Conservation (phyloP, 2,329 filamentous ascomycete species). For the Thielaviopsis cerberus region DNA sequence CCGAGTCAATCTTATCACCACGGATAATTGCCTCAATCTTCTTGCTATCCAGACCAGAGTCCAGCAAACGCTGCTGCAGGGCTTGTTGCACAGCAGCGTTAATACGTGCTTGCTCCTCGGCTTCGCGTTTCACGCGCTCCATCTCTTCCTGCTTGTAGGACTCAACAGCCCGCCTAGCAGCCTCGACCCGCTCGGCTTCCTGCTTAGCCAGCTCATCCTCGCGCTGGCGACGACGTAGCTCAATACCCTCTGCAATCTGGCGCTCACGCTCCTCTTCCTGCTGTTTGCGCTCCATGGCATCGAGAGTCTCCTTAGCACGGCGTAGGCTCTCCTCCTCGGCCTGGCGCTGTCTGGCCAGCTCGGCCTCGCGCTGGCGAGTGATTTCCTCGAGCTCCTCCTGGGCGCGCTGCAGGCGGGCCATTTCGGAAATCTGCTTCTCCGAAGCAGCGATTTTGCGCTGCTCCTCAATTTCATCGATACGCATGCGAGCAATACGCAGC, state of each 20-base stretch:
- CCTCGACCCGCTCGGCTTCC: constrained; percentile 25
- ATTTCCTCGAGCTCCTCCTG: constrained; percentile 31
- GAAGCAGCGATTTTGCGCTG: constrained; percentile 16
- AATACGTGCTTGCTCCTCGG: constrained; percentile 27
- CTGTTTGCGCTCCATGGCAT: constrained; percentile 27
- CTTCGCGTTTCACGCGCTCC: constrained; percentile 28
- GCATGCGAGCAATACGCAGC: constrained; percentile 22
- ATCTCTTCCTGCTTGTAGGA: constrained; percentile 31
- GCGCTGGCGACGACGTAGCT: constrained; percentile 22
- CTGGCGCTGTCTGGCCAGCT: constrained; percentile 31
- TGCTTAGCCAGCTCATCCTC: constrained; percentile 27
- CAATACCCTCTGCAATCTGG: constrained; percentile 33
- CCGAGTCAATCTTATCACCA: constrained; percentile 26
- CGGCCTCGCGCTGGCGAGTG: constrained; percentile 25
- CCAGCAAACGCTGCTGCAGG: constrained; percentile 38
- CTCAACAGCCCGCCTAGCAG: constrained; percentile 32
- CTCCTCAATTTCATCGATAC: constrained; percentile 18
- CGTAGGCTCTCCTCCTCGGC: constrained; percentile 19
- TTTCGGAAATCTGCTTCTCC: constrained; percentile 25
- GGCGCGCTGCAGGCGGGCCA: constrained; percentile 26
- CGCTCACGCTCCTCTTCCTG: constrained; percentile 30
- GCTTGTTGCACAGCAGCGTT: constrained; percentile 37
- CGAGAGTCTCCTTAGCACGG: constrained; percentile 28
- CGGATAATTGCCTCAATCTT: constrained; percentile 40
- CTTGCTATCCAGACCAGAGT: constrained; percentile 39